Evolutionary conservation across 495 filamentous ascomycete species (phyloP).

Genomic region (Podospora appendiculata): DNA sequence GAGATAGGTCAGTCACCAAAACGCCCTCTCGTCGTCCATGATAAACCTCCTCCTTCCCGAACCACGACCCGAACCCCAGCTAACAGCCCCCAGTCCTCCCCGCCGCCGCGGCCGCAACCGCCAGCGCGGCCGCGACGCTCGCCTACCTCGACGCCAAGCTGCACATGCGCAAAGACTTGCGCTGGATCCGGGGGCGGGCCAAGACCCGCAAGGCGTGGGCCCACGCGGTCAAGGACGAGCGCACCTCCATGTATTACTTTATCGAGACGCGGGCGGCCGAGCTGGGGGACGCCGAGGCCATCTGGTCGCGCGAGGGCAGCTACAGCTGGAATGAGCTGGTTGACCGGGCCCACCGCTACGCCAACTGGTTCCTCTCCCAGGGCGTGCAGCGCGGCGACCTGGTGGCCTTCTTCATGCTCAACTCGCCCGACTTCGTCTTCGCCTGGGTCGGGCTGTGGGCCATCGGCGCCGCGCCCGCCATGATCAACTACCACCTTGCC

Average conservation of each 20-base stretch:
- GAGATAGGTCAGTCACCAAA: no score
- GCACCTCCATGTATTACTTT: slow-evolving; percentile 55
- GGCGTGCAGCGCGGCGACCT: slow-evolving; percentile 59
- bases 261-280: slow-evolving; percentile 48
- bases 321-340: slow-evolving; percentile 58
- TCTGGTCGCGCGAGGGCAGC: slow-evolving; percentile 58
- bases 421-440: slow-evolving; percentile 58
- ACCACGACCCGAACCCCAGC: no score
- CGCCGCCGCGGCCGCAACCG: slow-evolving; percentile 35
- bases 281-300: slow-evolving; percentile 42
- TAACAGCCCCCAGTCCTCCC: background rate
- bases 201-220: slow-evolving; percentile 30
- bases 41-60: no score
- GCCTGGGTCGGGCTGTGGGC: slow-evolving; percentile 41
- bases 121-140: slow-evolving; percentile 42
- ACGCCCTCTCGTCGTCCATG: no score
- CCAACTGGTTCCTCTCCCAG: slow-evolving; percentile 51
- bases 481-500: slow-evolving; percentile 50
- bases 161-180: slow-evolving; percentile 54
- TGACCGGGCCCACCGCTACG: slow-evolving; percentile 52
- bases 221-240: slow-evolving; percentile 37
- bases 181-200: slow-evolving; percentile 21
- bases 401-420: slow-evolving; percentile 62
- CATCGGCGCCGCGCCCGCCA: slow-evolving; percentile 33
- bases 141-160: slow-evolving; percentile 67